Percentiles rank a stretch among this genome's conserved stretches.
These are phyloP conservation scores for Vanrija sp. DNA, from an alignment of 1,284 basidiomycete genomes.

Conservation along the genomic window DNA sequence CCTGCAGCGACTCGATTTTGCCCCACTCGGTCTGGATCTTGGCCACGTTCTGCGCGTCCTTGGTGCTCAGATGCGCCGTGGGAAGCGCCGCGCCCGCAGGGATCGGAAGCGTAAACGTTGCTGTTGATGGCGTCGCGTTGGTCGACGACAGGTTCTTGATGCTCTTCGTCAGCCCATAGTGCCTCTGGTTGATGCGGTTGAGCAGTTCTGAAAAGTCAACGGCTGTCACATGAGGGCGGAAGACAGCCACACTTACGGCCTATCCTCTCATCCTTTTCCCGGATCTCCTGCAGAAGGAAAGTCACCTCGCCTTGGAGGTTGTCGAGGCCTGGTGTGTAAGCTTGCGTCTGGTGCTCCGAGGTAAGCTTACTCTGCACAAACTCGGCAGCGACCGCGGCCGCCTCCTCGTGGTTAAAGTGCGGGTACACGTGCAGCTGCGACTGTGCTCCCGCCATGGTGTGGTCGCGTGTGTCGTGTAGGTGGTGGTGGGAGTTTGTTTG, in stretches of 20 bases:
- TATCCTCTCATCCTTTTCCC: constrained; percentile 50
- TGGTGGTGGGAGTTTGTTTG: neutral
- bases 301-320: constrained; percentile 70
- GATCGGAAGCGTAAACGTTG: constrained; percentile 28
- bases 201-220: constrained; percentile 25
- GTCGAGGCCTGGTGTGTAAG: constrained; percentile 58
- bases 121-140: constrained; percentile 5
- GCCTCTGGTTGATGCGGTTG: constrained; percentile 38
- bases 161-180: constrained; percentile 37
- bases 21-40: constrained; percentile 47
- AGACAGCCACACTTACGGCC: constrained; percentile 33
- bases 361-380: constrained; percentile 59
- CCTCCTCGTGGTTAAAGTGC: constrained; percentile 58
- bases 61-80: constrained; percentile 33
- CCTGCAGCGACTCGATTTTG: constrained; percentile 57
- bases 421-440: constrained; percentile 31
- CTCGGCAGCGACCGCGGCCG: constrained; percentile 64
- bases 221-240: neutral
- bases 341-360: neutral
- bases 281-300: constrained; percentile 66
- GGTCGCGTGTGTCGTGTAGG: neutral
- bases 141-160: constrained; percentile 18
- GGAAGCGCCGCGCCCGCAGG: constrained; percentile 30
- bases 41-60: constrained; percentile 40
- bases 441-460: constrained; percentile 2